Evolutionary conservation across 2,329 filamentous ascomycete genomes (phyloP).

Genomic region (Thyridium curvatum): DNA sequence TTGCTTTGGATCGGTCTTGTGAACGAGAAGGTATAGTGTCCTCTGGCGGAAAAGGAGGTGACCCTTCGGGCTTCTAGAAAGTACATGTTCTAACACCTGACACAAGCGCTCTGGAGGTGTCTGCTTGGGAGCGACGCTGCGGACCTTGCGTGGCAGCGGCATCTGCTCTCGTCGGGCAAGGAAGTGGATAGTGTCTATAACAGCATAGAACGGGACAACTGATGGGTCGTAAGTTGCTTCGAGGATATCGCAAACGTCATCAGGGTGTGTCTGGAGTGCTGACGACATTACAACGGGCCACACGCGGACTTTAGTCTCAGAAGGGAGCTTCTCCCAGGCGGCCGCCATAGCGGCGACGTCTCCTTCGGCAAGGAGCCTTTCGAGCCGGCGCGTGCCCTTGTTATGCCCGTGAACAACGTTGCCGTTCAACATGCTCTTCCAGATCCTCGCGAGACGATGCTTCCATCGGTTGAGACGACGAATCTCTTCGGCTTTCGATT

Average conservation of each 20-base stretch:
- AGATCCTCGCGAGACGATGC: conserved; percentile 4
- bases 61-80: conserved; percentile 6
- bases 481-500: not conserved
- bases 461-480: conserved; percentile 8
- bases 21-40: conserved; percentile 18
- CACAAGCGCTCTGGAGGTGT: not conserved
- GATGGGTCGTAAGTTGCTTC: conserved; percentile 27
- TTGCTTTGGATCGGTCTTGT: conserved; percentile 9
- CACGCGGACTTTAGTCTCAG: conserved; percentile 13
- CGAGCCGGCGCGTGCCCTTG: conserved; percentile 3
- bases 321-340: conserved; percentile 23
- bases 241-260: conserved; percentile 23
- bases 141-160: not conserved
- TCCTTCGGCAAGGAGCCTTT: conserved; percentile 21
- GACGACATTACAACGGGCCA: conserved; percentile 30
- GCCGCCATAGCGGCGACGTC: conserved; percentile 22
- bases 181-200: conserved; percentile 27
- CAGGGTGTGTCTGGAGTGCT: conserved; percentile 23
- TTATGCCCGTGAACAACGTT: not conserved
- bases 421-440: conserved; percentile 3
- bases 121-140: not conserved
- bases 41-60: conserved; percentile 28
- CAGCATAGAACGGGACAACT: conserved; percentile 27
- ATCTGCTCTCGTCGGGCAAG: conserved; percentile 13
- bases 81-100: conserved; percentile 3